Conservation (phyloP, 805 yeast genomes). For the Millerago galiae region DNA sequence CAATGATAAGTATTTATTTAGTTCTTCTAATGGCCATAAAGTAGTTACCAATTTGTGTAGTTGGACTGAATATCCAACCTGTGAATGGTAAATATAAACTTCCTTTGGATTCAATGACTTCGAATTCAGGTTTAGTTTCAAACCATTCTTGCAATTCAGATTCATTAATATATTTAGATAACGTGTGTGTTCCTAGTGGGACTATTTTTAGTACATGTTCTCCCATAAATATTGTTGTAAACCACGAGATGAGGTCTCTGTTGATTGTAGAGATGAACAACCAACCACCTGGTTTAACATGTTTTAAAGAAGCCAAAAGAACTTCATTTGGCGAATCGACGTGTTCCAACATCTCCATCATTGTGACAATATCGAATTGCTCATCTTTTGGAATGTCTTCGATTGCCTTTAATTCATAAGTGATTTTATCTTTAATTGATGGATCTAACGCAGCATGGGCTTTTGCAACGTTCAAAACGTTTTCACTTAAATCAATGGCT, state of each 20-base stretch:
- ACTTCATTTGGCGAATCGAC: conserved; percentile 80
- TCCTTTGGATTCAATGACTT: conserved; percentile 66
- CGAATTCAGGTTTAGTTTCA: conserved; percentile 38
- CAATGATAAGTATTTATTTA: conserved; percentile 7
- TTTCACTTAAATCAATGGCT: conserved; percentile 83
- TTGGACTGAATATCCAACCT: conserved; percentile 76
- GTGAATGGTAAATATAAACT: conserved; percentile 73
- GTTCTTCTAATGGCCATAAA: conserved; percentile 73
- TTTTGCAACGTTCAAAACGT: conserved; percentile 75
- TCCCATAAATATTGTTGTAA: conserved; percentile 88
- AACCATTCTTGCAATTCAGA: conserved; percentile 67
- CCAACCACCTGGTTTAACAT: conserved; percentile 70
- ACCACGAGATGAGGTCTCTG: conserved; percentile 79
- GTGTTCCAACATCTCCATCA: conserved; percentile 95
- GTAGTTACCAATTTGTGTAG: conserved; percentile 70
- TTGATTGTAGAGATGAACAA: conserved; percentile 87
- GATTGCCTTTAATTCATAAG: conserved; percentile 54
- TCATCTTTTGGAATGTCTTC: conserved; percentile 47
- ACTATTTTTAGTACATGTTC: conserved; percentile 76
- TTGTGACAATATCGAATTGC: conserved; percentile 70
- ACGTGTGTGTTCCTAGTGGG: conserved; percentile 89
- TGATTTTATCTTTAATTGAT: conserved; percentile 42
- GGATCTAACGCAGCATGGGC: conserved; percentile 68
- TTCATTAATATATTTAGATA: conserved; percentile 77
- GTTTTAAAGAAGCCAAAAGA: conserved; percentile 56